phyloP scores from a whole-genome alignment of 371 early-diverging fungal genomes.

The Dichotomocladium elegans region DNA sequence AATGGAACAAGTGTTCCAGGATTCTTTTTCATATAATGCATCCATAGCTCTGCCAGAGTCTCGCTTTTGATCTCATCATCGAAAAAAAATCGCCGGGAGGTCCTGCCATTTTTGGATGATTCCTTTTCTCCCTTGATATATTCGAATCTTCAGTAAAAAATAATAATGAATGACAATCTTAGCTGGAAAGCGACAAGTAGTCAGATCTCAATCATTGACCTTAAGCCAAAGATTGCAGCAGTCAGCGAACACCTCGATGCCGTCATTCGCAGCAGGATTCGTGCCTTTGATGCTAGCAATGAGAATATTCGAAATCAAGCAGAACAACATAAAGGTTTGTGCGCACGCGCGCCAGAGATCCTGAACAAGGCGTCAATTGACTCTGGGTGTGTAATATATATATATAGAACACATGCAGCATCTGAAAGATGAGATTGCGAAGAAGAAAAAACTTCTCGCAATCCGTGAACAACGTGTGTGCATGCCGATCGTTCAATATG shows the following conservation, averaged over 20 bases:
- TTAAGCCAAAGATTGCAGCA: neutral
- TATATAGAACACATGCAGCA: neutral
- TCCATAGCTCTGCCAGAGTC: too few relatives aligned
- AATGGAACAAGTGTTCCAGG: too few relatives aligned
- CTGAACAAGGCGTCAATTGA: neutral
- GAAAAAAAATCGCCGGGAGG: too few relatives aligned
- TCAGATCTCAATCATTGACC: neutral
- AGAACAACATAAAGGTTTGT: neutral
- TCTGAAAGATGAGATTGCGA: neutral
- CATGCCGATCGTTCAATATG: neutral
- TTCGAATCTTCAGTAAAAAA: too few relatives aligned
- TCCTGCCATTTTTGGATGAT: too few relatives aligned
- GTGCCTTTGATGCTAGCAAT: neutral
- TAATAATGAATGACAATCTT: too few relatives aligned
- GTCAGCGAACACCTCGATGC: neutral
- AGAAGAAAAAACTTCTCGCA: neutral
- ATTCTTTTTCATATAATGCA: too few relatives aligned
- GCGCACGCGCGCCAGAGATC: neutral
- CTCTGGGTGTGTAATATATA: neutral
- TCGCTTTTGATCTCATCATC: too few relatives aligned
- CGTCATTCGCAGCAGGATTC: neutral
- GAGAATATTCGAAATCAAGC: neutral
- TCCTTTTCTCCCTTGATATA: neutral
- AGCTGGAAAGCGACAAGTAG: too few relatives aligned
- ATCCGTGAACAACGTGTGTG: neutral